Base-by-base conservation (phyloP, 768 basidiomycete species). In the Lentinus brumalis region DNA sequence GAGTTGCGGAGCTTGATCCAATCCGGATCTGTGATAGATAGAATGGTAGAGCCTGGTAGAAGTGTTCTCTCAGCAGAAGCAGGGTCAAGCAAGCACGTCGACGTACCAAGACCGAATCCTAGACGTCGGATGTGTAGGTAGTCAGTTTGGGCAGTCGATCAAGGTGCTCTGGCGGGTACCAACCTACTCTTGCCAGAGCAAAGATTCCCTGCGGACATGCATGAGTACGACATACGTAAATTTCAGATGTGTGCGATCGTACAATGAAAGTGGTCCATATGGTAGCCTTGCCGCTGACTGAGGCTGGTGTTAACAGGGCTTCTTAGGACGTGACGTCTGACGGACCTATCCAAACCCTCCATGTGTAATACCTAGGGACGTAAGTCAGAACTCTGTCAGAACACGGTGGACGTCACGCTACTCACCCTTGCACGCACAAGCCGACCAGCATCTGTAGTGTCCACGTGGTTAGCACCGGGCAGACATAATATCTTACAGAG, bases 61-160 rank as follows among this genome's bases (percentile, higher is more conserved):
- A 32, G 32, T 14, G 40, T n/a, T n/a, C n/a, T n/a, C n/a, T 16
- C 31, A 18, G 11, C 16, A 46, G 39, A 40, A n/a, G n/a, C 12
- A 60, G 18, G 16, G 12, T 26, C 32, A 35, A 35, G 32, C n/a
- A n/a, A n/a, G 32, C 10, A 35, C 5, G 10, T 5, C 5, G 32
- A 50, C 59, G n/a, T 21, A 60, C 59, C 59, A 12, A 60, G 35
- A 5, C 59, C 59, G 45, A 60, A 60, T 1, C 26, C 59, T 59
- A 18, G 35, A 40, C 32, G n/a, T n/a, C n/a, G n/a, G n/a, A n/a
- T n/a, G n/a, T n/a, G n/a, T n/a, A n/a, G n/a, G n/a, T n/a, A n/a
- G n/a, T n/a, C n/a, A n/a, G n/a, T n/a, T n/a, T n/a, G n/a, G n/a
- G n/a, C n/a, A n/a, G n/a, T n/a, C n/a, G n/a, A n/a, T n/a, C n/a